Evolutionary conservation across 352 stramenopile genomes (phyloP).

Genomic region (Phytophthora pini): DNA sequence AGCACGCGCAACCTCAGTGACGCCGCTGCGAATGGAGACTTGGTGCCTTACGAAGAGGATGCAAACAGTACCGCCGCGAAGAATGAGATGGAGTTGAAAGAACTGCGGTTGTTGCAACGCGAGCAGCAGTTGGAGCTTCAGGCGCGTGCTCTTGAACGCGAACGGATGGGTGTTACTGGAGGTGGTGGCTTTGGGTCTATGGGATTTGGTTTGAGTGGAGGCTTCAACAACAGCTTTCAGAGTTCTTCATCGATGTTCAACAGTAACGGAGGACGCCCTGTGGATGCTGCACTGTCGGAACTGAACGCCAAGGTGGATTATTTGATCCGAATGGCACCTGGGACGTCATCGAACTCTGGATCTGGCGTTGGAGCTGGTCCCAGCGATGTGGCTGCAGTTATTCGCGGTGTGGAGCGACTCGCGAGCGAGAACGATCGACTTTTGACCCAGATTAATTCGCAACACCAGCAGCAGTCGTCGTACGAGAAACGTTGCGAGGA

Average conservation of each 20-base stretch:
- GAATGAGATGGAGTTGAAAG: slow-evolving; percentile 67
- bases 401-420: slow-evolving; percentile 78
- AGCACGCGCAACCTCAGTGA: slow-evolving; percentile 19
- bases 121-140: slow-evolving; percentile 65
- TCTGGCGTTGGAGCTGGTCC: slow-evolving; percentile 36
- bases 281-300: slow-evolving; percentile 61
- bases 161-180: slow-evolving; percentile 33
- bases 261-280: slow-evolving; percentile 43
- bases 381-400: slow-evolving; percentile 63
- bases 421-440: slow-evolving; percentile 78
- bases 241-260: slow-evolving; percentile 39
- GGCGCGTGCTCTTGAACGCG: slow-evolving; percentile 49
- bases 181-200: slow-evolving; percentile 34
- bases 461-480: slow-evolving; percentile 73
- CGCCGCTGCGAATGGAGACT: slow-evolving; percentile 39
- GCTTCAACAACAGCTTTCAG: slow-evolving; percentile 33
- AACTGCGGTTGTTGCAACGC: slow-evolving; percentile 55
- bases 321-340: slow-evolving; percentile 69
- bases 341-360: slow-evolving; percentile 22
- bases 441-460: slow-evolving; percentile 78
- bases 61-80: slow-evolving; percentile 25
- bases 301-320: slow-evolving; percentile 82
- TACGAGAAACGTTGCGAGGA: slow-evolving; percentile 81
- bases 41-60: slow-evolving; percentile 61
- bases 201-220: slow-evolving; percentile 23